Base-by-base conservation (phyloP, 2,329 filamentous ascomycete species). In the Zymoseptoria ardabiliae region DNA sequence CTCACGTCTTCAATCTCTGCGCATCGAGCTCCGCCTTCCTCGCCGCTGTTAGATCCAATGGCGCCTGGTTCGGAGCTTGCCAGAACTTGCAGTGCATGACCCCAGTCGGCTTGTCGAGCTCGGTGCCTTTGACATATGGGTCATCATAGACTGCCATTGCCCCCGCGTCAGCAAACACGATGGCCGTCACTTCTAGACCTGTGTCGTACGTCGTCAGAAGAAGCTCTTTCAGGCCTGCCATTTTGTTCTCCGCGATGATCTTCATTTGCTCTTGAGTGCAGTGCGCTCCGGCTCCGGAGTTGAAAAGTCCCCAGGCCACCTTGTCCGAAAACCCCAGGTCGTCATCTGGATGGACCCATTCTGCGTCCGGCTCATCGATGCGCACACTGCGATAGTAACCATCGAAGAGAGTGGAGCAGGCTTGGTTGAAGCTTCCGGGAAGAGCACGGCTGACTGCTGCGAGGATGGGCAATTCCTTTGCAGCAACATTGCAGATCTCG, bases 341-440 rank as follows among this genome's bases (percentile, higher is more conserved):
- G 53, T 68, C 69, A 7, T 41, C 63, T 23, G 59, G 51, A 6
- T 56, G 22, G 8, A 66, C 61, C 67, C 69, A 69, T 20, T 74
- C 76, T 25, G 63, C 64, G 1, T 58, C 54, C 11, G 50, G 35
- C 19, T 65, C 53, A 2, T 11, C 9, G 4, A 61, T 59, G 7
- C 59, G 56, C 3, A 61, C 55, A 13, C 56, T 50, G 23, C 63
- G 75, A 55, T 79, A 78, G 30, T 75, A 72, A 2, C 84, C 85
- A 1, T 81, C 84, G 68, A 89, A 90, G 0, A 95, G 77, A 9
- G 81, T 82, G 1, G 85, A 85, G 54, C 87, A 87, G 0, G 89
- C 87, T n/a, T 80, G 78, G 72, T 95, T 95, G 79, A 96, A 97
- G 10, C 82, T 74, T 0, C 92, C 92, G 0, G 92, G 91, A 5